These are phyloP conservation scores for Tulasnella sp. DNA, from an alignment of 768 basidiomycete genomes.

Conservation along the genomic window DNA sequence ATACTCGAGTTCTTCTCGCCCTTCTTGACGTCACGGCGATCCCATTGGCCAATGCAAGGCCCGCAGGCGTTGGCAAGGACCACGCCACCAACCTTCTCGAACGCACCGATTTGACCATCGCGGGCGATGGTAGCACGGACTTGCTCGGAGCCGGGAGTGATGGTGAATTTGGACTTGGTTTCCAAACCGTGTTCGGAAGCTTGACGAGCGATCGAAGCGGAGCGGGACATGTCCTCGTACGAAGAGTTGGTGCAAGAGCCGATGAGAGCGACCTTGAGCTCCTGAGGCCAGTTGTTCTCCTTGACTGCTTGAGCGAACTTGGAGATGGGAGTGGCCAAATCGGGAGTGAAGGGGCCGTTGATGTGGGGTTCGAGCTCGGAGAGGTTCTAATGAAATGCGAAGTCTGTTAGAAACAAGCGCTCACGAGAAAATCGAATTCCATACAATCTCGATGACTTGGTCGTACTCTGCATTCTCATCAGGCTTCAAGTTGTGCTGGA, in stretches of 20 bases:
- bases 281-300: conserved; percentile 94
- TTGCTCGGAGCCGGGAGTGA: conserved; percentile 98
- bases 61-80: conserved; percentile 99
- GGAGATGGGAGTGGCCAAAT: conserved; percentile 96
- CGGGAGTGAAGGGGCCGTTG: conserved; percentile 99
- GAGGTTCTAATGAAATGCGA: conserved; percentile 60
- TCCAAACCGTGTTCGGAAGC: conserved; percentile 82
- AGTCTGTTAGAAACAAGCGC: not conserved
- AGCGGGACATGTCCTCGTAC: conserved; percentile 99
- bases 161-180: conserved; percentile 91
- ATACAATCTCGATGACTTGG: conserved; percentile 83
- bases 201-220: conserved; percentile 88
- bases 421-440: conserved; percentile 34
- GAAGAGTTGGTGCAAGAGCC: conserved; percentile 99
- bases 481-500: conserved; percentile 85
- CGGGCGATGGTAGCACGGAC: conserved; percentile 96
- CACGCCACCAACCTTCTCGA: conserved; percentile 84
- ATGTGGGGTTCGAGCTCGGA: conserved; percentile 98
- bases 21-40: conserved; percentile 93
- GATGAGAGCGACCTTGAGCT: conserved; percentile 95
- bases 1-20: conserved; percentile 92
- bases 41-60: conserved; percentile 99
- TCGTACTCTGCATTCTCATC: conserved; percentile 92
- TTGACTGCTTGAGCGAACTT: conserved; percentile 88
- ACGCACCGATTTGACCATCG: conserved; percentile 85